A percentile compares a stretch with the other conserved stretches of the same genome.
These are phyloP conservation scores for Prosopis cineraria DNA, from an alignment of 306 rosid species.

Conservation along the genomic window DNA sequence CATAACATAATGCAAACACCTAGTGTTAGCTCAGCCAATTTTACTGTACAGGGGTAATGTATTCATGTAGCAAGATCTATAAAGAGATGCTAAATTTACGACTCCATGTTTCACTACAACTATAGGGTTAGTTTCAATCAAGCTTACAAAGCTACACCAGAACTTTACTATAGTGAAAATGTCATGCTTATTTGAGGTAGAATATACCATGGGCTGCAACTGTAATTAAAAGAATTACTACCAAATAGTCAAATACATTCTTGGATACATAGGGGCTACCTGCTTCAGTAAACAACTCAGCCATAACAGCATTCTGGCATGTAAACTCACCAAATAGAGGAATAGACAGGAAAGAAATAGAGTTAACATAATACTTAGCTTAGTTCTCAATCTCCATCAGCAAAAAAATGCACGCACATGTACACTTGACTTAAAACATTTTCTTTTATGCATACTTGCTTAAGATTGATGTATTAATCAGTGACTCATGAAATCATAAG, in stretches of 20 bases:
- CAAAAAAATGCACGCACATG: neutral
- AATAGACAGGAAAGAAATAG: conserved; percentile 41
- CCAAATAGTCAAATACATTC: conserved; percentile 40
- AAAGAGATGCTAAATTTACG: conserved; percentile 3
- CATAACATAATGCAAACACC: neutral
- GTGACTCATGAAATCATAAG: neutral
- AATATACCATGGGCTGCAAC: conserved; percentile 7
- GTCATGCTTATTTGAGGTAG: conserved; percentile 25
- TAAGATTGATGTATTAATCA: neutral
- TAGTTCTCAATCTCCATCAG: neutral
- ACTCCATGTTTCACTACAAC: conserved; percentile 1
- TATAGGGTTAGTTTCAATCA: conserved; percentile 6
- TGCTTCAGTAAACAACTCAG: conserved; percentile 98
- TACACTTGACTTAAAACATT: neutral
- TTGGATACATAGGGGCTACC: conserved; percentile 99
- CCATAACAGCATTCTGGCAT: conserved; percentile 87
- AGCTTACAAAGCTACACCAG: neutral
- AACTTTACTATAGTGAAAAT: conserved; percentile 6
- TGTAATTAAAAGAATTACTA: conserved; percentile 35
- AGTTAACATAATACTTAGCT: conserved; percentile 18
- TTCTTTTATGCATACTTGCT: neutral
- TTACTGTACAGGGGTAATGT: neutral
- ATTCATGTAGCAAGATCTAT: conserved; percentile 7
- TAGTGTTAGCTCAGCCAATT: neutral
- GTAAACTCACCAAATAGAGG: conserved; percentile 91